Evolutionary conservation across 192 early-diverging fungal species (phyloP), one percentile per base, ranked within the genome.

Genomic region (Coemansia sp.): DNA sequence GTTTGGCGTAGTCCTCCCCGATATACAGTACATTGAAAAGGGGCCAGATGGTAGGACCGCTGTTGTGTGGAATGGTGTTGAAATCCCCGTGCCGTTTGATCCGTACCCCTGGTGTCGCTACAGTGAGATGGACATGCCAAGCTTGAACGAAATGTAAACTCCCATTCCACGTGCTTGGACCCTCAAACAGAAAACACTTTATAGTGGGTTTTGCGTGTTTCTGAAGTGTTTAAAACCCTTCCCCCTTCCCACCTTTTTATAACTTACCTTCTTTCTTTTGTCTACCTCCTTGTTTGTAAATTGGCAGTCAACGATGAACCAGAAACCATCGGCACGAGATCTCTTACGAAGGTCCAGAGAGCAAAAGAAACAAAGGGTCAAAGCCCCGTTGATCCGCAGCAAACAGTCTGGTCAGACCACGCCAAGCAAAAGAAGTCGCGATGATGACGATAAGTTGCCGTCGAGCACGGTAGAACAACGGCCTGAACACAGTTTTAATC

Each of bases 341-440:
- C 48, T 76, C 29, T 50, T 76, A 34, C 74, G 74, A 25, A 61
- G 38, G 48, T 34, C 74, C 2, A 64, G 68, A 15, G 74, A 76
- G 42, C 74, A 76, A 20, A 76, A 70, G 55, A 76, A 67, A 60
- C 63, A 40, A 29, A 60, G 50, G 59, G 55, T 27, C 63, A 55
- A 38, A 65, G 14, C 10, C 17, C 33, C 22, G 36, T 34, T 20
- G 59, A 61, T 8, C 36, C 37, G n/a, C 53, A 14, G 54, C 42
- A 44, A 6, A 19, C 42, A 6, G 7, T 15, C 14, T 15, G 3
- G 15, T 15, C 42, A n/a, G 15, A 44, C 42, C 1, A 44, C 42
- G 14, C 42, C 42, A 1, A 44, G 42, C 17, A 44, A 44, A 44
- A 44, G 42, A 19, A 42, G n/a, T 5, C 41, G 41, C n/a, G 15